phyloP scores from a whole-genome alignment of 805 yeast genomes.

The Yarrowia sp. region DNA sequence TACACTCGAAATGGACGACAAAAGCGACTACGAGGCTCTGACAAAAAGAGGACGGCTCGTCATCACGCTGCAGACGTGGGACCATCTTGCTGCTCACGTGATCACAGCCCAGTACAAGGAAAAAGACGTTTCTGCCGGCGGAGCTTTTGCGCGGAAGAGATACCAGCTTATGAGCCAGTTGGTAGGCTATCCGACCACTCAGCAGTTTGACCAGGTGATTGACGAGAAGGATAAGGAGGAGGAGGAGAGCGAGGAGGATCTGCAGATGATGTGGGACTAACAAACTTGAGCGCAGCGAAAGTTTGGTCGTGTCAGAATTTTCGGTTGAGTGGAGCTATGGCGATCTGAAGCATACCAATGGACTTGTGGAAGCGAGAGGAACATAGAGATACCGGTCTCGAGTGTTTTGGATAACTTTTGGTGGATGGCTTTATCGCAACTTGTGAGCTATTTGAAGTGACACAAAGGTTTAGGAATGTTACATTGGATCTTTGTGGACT shows the following conservation, averaged over 20 bases:
- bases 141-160: constrained; percentile 3
- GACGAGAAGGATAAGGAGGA: background rate
- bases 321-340: too few species aligned
- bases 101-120: constrained; percentile 8
- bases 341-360: too few species aligned
- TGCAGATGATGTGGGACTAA: constrained; percentile 10
- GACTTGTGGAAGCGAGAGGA: too few species aligned
- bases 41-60: constrained; percentile 12
- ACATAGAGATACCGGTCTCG: too few species aligned
- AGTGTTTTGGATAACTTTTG: too few species aligned
- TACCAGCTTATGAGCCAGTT: constrained; percentile 13
- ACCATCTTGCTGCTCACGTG: constrained; percentile 24
- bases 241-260: constrained; percentile 17
- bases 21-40: constrained; percentile 4
- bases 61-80: constrained; percentile 9
- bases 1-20: constrained; percentile 26
- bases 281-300: too few species aligned
- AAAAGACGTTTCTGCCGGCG: background rate
- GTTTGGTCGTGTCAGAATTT: too few species aligned
- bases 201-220: constrained; percentile 17
- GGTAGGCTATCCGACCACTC: background rate
- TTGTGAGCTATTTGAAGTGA: too few species aligned
- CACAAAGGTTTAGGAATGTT: too few species aligned
- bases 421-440: too few species aligned
- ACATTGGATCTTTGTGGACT: too few species aligned